Evolutionary conservation across 164 flowering plant genomes (phyloP), one percentile per base, ranked within the genome.

Genomic region (Tetrastigma voinierianum): DNA sequence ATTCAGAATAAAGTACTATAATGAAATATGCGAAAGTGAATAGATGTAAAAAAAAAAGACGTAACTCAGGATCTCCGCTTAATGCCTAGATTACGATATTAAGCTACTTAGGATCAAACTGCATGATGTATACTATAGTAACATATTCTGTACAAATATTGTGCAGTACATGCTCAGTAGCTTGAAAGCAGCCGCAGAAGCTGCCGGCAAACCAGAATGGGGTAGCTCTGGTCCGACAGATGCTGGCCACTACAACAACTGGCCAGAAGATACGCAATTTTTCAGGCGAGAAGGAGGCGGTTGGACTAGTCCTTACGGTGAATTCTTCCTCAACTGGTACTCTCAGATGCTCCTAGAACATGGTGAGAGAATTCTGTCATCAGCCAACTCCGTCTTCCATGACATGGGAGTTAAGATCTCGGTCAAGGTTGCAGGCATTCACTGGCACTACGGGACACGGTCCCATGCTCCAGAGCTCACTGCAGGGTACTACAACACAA

Each of bases 391-490:
- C 10, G 62, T 83, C 69, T 91, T 87, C 72, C 57, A 76, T 43
- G 71, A 54, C 65, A 70, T 77, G 0, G 87, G 85, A 0, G 84
- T 80, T 24, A 91, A 90, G 76, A 85, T 91, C 67, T 91, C 98
- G 0, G 96, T 86, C 2, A 94, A 94, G 70, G 67, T 94, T 18
- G 95, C 97, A 1, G 98, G 98, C 23, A 90, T 94, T 57, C 98
- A 94, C 71, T 94, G 98, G 98, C 98, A 94, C 68, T 90, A 94
- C 56, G 96, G 96, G 2, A 77, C 89, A 15, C 78, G 96, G 8
- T 91, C 98, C 9, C 98, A 94, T 61, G 96, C 98, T 18, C 93
- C 98, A 1, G 98, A 94, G 76, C 98, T 94, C 71, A 94, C 98
- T 1, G 98, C 98, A 0, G 98, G 98, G 8, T 94, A 94, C 72